Evolutionary conservation across 805 yeast species (phyloP), one percentile per base, ranked within the genome.

Genomic region (Dipodascus albidus): DNA sequence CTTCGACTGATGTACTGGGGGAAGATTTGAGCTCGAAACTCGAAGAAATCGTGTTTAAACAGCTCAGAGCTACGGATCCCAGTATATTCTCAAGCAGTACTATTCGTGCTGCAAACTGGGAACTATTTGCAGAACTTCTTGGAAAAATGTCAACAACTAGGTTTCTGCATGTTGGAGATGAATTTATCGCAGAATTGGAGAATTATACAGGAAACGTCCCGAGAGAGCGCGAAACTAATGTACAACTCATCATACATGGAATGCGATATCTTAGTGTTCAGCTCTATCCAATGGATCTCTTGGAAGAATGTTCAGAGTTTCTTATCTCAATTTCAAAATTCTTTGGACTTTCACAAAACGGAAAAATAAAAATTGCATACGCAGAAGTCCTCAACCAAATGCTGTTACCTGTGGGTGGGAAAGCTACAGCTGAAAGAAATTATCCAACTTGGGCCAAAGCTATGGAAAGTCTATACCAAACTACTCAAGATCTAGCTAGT

Each of bases 371-470:
- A 33, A 73, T 78, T 54, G 90, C 96, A 1, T 95, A 91, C 64
- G 85, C 93, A 49, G 96, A 88, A 58, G 96, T 88, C 1, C 73
- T 90, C 42, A 77, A 84, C 53, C 82, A 80, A 52, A 75, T 93
- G 23, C 69, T 93, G 1, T 70, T 88, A 44, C 95, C 97, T 0
- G 67, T 93, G 22, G 95, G 97, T 0, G 91, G 87, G 6, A 74
- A 81, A 1, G 74, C 90, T 31, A 87, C 96, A 0, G 98, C 96
- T 0, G 99, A 93, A 64, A 90, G 88, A 0, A 91, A 93, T 62
- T 96, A 91, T 65, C 99, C 99, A 2, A 81, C 85, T 1, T 93
- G 99, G 99, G 82, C 83, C 0, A 86, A 81, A 44, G 93, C 96
- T 0, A 78, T 88, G 52, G 77, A 77, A 21, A 70, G 74, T 19